A percentile compares a stretch with the other conserved stretches of the same genome.
Conservation (phyloP, 768 basidiomycete species). For the Cantharellus cinnabarinus region DNA sequence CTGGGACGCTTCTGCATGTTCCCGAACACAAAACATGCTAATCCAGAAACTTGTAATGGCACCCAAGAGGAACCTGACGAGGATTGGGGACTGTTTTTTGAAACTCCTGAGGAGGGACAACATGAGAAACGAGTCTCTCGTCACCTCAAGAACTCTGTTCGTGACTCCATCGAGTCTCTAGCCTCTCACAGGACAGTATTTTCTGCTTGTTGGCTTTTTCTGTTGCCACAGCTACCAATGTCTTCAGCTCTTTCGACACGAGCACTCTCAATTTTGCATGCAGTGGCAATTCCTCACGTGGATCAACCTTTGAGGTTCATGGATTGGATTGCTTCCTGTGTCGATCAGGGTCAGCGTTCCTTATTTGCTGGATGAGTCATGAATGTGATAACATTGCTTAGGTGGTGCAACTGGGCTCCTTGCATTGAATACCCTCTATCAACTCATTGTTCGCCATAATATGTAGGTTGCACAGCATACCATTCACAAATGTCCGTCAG, state of each 20-base stretch:
- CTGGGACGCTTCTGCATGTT: no score
- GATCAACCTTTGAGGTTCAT: constrained; percentile 62
- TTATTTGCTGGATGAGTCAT: neutral
- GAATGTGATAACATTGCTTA: constrained; percentile 12
- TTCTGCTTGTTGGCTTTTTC: constrained; percentile 55
- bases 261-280: constrained; percentile 60
- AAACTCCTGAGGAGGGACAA: neutral
- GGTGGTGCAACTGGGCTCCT: constrained; percentile 74
- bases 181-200: constrained; percentile 48
- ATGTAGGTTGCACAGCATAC: constrained; percentile 33
- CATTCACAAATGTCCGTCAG: neutral
- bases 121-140: neutral
- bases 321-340: constrained; percentile 78
- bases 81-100: no score
- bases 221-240: constrained; percentile 39
- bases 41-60: no score
- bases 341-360: constrained; percentile 45
- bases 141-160: constrained; percentile 31
- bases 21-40: no score
- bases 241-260: constrained; percentile 27
- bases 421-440: constrained; percentile 78
- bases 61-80: no score
- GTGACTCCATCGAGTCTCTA: constrained; percentile 41
- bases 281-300: constrained; percentile 63
- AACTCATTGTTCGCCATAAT: constrained; percentile 82